Evolutionary conservation across 129 eudicot species (phyloP).

Genomic region (Centaurea solstitialis): DNA sequence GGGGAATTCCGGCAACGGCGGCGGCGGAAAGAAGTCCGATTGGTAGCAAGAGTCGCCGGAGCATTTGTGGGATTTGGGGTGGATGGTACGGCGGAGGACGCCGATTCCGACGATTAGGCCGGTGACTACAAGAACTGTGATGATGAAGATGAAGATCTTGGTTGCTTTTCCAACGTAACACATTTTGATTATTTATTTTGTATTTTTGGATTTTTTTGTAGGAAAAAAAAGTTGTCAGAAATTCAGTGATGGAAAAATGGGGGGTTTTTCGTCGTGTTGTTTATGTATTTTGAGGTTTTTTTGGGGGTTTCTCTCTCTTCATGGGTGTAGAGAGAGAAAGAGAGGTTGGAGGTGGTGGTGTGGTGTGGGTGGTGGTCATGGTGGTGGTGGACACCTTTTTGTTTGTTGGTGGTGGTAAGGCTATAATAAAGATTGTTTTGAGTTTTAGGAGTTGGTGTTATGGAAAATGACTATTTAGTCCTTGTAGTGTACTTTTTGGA

Average conservation of each 20-base stretch:
- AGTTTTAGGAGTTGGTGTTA: background rate
- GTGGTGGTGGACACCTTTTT: conserved; percentile 16
- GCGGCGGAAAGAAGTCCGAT: conserved; percentile 6
- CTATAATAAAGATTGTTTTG: conserved; percentile 8
- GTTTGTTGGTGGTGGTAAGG: conserved; percentile 4
- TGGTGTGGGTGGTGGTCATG: background rate
- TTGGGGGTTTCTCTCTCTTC: conserved; percentile 9
- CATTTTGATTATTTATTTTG: conserved; percentile 33
- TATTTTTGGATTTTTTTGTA: background rate
- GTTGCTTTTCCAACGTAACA: conserved; percentile 94
- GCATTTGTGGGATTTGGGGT: conserved; percentile 43
- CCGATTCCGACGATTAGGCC: conserved; percentile 60
- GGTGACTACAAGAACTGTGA: conserved; percentile 45
- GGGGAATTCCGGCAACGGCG: conserved; percentile 25
- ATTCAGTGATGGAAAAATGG: background rate
- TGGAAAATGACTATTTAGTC: background rate
- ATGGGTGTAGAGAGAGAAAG: background rate
- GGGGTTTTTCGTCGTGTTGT: conserved; percentile 17
- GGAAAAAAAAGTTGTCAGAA: background rate
- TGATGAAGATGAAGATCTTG: conserved; percentile 84
- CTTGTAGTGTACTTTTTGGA: background rate
- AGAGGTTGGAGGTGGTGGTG: background rate
- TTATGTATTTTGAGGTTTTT: background rate
- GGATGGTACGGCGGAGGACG: conserved; percentile 38
- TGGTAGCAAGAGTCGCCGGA: conserved; percentile 45